phyloP scores from a whole-genome alignment of 2,329 filamentous ascomycete genomes.

The Ampelomyces quisqualis region DNA sequence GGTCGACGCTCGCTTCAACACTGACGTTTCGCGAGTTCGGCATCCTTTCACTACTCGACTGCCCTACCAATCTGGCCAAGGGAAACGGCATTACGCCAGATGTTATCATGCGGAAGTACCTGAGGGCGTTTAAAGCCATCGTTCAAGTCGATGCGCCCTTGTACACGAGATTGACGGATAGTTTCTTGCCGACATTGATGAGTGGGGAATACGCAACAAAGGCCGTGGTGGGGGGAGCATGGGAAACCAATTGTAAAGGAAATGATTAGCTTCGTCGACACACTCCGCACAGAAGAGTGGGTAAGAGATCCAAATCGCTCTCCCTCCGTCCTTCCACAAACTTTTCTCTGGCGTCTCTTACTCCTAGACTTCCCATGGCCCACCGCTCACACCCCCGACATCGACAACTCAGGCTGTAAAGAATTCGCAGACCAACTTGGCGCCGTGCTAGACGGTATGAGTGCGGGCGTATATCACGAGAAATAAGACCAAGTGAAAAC shows the following conservation, averaged over 20 bases:
- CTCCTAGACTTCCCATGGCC: slow-evolving; percentile 27
- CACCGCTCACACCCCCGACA: not conserved
- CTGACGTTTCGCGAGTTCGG: not conserved
- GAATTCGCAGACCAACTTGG: slow-evolving; percentile 18
- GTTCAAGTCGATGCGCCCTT: slow-evolving; percentile 14
- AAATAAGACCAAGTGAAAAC: slow-evolving; percentile 12
- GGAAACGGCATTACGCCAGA: slow-evolving; percentile 12
- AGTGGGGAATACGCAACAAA: slow-evolving; percentile 1
- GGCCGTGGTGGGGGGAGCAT: slow-evolving; percentile 14
- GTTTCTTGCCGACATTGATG: not conserved
- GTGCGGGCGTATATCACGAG: slow-evolving; percentile 18
- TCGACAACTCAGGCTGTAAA: not conserved
- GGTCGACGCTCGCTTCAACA: slow-evolving; percentile 1
- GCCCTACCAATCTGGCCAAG: not conserved
- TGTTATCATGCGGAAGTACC: slow-evolving; percentile 15
- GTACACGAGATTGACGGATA: not conserved
- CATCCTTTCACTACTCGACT: slow-evolving; percentile 4
- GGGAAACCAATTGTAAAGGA: slow-evolving; percentile 19
- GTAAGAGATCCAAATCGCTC: slow-evolving; percentile 15
- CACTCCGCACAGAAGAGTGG: slow-evolving; percentile 25
- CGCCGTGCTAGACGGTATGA: slow-evolving; percentile 15
- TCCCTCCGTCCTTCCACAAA: slow-evolving; percentile 26
- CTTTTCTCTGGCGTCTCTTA: slow-evolving; percentile 26
- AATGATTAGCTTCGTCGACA: slow-evolving; percentile 21
- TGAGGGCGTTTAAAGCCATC: slow-evolving; percentile 17